A percentile compares a stretch with the other conserved stretches of the same genome.
These are phyloP conservation scores for Taxawa tesnikishii DNA, from an alignment of 2,329 filamentous ascomycete genomes.

Conservation along the genomic window DNA sequence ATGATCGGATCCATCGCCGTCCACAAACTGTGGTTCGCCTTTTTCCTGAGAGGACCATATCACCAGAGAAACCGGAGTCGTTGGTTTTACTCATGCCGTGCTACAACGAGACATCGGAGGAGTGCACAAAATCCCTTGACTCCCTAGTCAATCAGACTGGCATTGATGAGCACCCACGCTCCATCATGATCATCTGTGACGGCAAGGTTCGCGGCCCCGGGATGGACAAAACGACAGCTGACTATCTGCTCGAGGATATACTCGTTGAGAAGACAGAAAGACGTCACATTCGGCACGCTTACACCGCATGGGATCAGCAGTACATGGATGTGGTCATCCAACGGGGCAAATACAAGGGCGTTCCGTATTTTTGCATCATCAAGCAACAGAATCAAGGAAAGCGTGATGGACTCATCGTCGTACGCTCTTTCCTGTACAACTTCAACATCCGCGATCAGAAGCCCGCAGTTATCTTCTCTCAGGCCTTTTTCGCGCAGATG, in stretches of 20 bases:
- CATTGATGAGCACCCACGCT: slow-evolving; percentile 27
- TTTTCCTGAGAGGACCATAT: too few relatives aligned
- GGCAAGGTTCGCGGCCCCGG: slow-evolving; percentile 35
- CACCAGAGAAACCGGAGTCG: not conserved
- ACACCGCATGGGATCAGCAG: slow-evolving; percentile 35
- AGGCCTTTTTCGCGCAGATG: slow-evolving; percentile 4
- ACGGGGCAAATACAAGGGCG: slow-evolving; percentile 31
- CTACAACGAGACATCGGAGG: slow-evolving; percentile 36
- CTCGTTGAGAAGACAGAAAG: slow-evolving; percentile 29
- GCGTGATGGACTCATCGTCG: slow-evolving; percentile 37
- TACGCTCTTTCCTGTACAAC: slow-evolving; percentile 36
- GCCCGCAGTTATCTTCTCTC: not conserved
- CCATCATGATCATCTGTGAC: slow-evolving; percentile 38
- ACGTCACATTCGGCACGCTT: slow-evolving; percentile 13
- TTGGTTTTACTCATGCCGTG: slow-evolving; percentile 20
- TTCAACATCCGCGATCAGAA: slow-evolving; percentile 30
- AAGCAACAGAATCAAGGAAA: slow-evolving; percentile 40
- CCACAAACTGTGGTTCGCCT: too few relatives aligned
- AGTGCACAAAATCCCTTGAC: slow-evolving; percentile 33
- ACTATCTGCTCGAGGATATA: slow-evolving; percentile 36
- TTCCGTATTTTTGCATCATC: slow-evolving; percentile 36
- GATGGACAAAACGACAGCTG: slow-evolving; percentile 37
- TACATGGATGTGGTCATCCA: too few relatives aligned
- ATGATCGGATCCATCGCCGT: too few relatives aligned
- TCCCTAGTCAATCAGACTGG: slow-evolving; percentile 33